phyloP scores from a whole-genome alignment of 176 grass and related monocot genomes.

The Oryza punctata region DNA sequence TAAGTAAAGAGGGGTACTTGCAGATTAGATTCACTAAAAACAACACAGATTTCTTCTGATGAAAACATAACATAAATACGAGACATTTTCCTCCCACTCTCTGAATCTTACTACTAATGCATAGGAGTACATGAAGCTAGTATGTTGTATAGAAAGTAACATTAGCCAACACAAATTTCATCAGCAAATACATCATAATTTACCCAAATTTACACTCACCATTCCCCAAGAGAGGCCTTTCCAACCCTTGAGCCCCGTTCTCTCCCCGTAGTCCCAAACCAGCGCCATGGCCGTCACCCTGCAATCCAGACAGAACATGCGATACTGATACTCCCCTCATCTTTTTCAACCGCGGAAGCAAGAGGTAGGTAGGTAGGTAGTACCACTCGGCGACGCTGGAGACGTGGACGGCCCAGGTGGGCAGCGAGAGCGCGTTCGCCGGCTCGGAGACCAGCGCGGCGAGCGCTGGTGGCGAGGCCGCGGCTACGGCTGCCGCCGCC shows the following conservation, averaged over 20 bases:
- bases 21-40: neutral
- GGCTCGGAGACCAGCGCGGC: constrained; percentile 66
- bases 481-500: neutral
- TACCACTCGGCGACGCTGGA: constrained; percentile 96
- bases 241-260: constrained; percentile 70
- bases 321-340: neutral
- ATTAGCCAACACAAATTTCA: neutral
- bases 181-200: constrained; percentile 2
- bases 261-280: constrained; percentile 89
- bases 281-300: constrained; percentile 91
- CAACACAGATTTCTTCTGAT: neutral
- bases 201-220: constrained; percentile 50
- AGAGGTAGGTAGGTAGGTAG: neutral
- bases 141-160: neutral
- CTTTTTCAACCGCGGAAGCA: too few species aligned
- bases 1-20: neutral
- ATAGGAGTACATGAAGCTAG: too few species aligned
- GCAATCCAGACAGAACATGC: constrained; percentile 28
- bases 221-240: constrained; percentile 97
- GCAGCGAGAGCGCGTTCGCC: constrained; percentile 83
- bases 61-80: neutral
- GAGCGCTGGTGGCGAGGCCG: constrained; percentile 55
- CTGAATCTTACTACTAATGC: neutral
- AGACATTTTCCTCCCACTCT: neutral
- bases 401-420: constrained; percentile 91